Evolutionary conservation across 2,329 filamentous ascomycete genomes (phyloP).

Genomic region (Diplocarpon mali): DNA sequence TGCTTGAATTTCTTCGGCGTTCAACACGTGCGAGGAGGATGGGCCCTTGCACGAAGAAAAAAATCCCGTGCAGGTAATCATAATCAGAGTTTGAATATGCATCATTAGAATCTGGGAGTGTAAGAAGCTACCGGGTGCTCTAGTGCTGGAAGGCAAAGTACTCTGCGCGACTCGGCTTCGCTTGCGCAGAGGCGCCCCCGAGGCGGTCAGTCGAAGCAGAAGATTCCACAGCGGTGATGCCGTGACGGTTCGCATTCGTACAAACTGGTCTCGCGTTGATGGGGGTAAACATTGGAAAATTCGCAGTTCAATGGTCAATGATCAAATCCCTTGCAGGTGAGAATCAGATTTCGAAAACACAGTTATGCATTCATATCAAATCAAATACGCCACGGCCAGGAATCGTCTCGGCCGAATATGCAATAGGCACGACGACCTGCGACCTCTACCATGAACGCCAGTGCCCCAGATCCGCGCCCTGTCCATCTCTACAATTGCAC

Average conservation of each 20-base stretch:
- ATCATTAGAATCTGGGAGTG: too few relatives aligned
- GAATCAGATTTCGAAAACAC: background rate
- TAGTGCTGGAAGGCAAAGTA: too few relatives aligned
- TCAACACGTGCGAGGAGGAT: slow-evolving; percentile 17
- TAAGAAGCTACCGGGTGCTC: too few relatives aligned
- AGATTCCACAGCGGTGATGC: too few relatives aligned
- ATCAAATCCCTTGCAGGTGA: background rate
- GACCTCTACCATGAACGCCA: slow-evolving; percentile 4
- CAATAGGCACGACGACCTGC: slow-evolving; percentile 4
- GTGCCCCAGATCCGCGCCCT: background rate
- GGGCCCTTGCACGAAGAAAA: background rate
- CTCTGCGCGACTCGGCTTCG: too few relatives aligned
- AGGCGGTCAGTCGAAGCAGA: too few relatives aligned
- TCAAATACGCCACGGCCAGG: background rate
- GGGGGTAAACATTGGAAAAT: too few relatives aligned
- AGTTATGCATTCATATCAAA: background rate
- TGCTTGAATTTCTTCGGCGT: slow-evolving; percentile 17
- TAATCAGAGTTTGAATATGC: background rate
- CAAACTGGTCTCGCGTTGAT: too few relatives aligned
- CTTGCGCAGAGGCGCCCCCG: too few relatives aligned
- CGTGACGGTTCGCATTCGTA: too few relatives aligned
- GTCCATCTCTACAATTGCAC: slow-evolving; percentile 55
- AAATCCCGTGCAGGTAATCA: background rate
- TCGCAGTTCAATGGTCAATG: background rate
- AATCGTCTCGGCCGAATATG: slow-evolving; percentile 1